These are phyloP conservation scores for Eucalyptus pauciflora DNA, from an alignment of 345 rosid species.

Conservation along the genomic window DNA sequence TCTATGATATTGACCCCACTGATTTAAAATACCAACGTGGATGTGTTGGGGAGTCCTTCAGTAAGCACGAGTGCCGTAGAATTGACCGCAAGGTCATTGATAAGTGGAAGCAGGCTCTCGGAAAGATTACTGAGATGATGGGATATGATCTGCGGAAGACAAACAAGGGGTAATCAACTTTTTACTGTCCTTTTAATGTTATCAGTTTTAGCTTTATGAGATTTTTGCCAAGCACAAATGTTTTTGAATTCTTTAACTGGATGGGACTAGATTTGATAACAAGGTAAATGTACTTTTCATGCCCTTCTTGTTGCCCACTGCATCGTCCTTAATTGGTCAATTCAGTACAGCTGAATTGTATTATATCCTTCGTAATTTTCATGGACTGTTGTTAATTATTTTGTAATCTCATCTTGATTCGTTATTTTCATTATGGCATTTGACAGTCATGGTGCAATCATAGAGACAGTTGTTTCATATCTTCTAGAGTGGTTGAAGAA, in stretches of 20 bases:
- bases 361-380: background rate
- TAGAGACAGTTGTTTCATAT: background rate
- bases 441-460: background rate
- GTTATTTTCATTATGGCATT: no score
- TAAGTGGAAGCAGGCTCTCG: background rate
- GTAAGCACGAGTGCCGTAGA: rapidly evolving
- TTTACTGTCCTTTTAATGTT: background rate
- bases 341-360: no score
- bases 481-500: background rate
- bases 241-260: background rate
- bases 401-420: background rate
- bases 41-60: background rate
- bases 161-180: rapidly evolving
- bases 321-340: no score
- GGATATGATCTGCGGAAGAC: background rate
- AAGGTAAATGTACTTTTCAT: no score
- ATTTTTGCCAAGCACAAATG: background rate
- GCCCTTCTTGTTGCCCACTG: no score
- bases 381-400: background rate
- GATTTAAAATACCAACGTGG: background rate
- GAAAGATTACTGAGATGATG: background rate
- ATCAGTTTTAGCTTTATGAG: background rate
- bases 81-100: rapidly evolving
- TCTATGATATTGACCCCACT: background rate
- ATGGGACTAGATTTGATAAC: background rate